phyloP scores from a whole-genome alignment of 192 early-diverging fungal species.

The Dissophora globulifera region DNA sequence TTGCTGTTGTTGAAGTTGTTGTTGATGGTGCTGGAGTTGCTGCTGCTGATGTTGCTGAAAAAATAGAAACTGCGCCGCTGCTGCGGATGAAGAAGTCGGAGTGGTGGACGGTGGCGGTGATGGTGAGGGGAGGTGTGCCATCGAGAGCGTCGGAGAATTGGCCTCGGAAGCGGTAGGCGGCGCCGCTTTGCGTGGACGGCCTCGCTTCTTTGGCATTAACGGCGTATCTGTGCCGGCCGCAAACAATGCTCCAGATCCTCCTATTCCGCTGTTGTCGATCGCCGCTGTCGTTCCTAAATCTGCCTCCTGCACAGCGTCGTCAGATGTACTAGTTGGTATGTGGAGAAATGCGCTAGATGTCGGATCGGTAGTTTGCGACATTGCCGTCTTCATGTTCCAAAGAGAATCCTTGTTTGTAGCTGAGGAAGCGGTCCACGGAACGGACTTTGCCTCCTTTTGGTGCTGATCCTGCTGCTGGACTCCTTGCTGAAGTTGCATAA shows the following conservation, averaged over 20 bases:
- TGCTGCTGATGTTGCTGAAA: constrained; percentile 47
- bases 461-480: constrained; percentile 10
- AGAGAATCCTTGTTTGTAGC: constrained; percentile 32
- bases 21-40: constrained; percentile 44
- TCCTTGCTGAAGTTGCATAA: constrained; percentile 37
- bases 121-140: constrained; percentile 1
- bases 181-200: constrained; percentile 44
- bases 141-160: constrained; percentile 19
- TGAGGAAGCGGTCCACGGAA: constrained; percentile 27
- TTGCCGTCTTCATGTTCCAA: constrained; percentile 30
- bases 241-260: background rate
- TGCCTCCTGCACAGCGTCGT: constrained; percentile 2
- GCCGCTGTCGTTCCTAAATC: background rate
- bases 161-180: constrained; percentile 14
- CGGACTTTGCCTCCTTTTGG: constrained; percentile 11
- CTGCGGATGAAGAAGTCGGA: background rate
- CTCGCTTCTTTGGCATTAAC: constrained; percentile 43
- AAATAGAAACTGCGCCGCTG: constrained; percentile 29
- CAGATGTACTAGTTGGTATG: constrained; percentile 1
- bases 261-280: background rate
- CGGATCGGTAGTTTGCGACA: constrained; percentile 41
- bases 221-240: constrained; percentile 10
- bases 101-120: constrained; percentile 1
- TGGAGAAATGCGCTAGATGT: constrained; percentile 37
- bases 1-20: constrained; percentile 49